phyloP scores from a whole-genome alignment of 1,139 yeast species.

The Zygoascus sp. region DNA sequence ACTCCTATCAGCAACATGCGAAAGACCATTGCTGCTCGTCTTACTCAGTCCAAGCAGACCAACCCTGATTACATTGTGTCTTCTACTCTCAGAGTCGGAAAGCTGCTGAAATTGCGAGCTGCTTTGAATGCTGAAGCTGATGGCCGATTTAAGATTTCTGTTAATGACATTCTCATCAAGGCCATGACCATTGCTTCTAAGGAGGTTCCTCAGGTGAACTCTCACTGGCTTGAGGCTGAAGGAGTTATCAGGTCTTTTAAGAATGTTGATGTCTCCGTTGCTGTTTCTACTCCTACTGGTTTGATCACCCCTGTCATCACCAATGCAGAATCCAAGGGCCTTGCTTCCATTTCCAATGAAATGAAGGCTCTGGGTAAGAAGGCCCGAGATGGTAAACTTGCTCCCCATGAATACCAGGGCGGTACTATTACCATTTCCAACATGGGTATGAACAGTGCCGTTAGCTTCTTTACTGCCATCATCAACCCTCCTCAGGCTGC shows the following conservation, averaged over 20 bases:
- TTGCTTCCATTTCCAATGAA: constrained; percentile 71
- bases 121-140: constrained; percentile 81
- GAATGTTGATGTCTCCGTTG: constrained; percentile 94
- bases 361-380: constrained; percentile 93
- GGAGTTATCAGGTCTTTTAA: constrained; percentile 88
- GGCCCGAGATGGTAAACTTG: constrained; percentile 88
- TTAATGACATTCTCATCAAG: constrained; percentile 90
- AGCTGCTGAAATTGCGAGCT: constrained; percentile 86
- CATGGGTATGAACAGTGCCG: constrained; percentile 98
- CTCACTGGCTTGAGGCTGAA: constrained; percentile 87
- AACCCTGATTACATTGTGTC: constrained; percentile 93
- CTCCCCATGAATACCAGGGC: constrained; percentile 97
- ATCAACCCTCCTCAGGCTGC: constrained; percentile 97
- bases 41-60: constrained; percentile 76
- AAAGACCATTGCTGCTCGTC: constrained; percentile 86
- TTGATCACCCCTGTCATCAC: constrained; percentile 92
- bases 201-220: constrained; percentile 90
- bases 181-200: constrained; percentile 87
- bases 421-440: constrained; percentile 98
- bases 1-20: constrained; percentile 89
- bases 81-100: constrained; percentile 78
- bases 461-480: constrained; percentile 86
- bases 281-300: constrained; percentile 98
- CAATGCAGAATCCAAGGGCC: constrained; percentile 83
- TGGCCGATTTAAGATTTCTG: constrained; percentile 86